Evolutionary conservation across 2,329 filamentous ascomycete genomes (phyloP), one percentile per base, ranked within the genome.

Genomic region (Cryphonectria japonica): DNA sequence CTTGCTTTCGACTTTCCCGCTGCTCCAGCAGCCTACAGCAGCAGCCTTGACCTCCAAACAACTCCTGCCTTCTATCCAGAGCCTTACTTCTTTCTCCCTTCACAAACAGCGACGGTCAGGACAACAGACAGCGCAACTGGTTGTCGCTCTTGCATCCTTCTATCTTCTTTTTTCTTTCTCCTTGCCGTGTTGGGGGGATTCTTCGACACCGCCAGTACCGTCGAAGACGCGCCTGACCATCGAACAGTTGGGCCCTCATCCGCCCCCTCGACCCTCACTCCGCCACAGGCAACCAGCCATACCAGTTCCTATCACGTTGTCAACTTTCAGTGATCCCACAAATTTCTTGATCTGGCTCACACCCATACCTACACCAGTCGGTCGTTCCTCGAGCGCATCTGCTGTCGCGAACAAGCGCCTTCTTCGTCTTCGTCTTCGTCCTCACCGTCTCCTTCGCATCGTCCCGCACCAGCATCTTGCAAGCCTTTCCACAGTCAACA

Each of bases 401-500:
- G 13, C 61, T 41, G 7, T 63, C 16, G 22, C 61, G 37, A 39
- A 63, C 37, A 39, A 41, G 26, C 32, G 26, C 26, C 9, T 32
- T 14, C 41, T n/a, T 26, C 16, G 22, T 34, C 43, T 65, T 32
- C 29, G 41, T 46, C 43, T 65, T 32, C 29, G 41, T 46, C 37
- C 22, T 64, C 37, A 29, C 61, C n/a, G 52, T 60, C 62, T 61
- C 43, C 43, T 43, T 46, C 65, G 13, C 60, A 71, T 69, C 67
- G 54, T 67, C 68, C 52, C 43, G 46, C 52, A 67, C 67, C 69
- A 71, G n/a, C 19, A 16, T 34, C 57, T 52, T 34, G 62, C 70
- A 43, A 67, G 37, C 66, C 66, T 54, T 57, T 63, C 62, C 69
- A 63, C 66, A 59, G 39, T 61, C 75, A 77, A 69, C 68, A 80